Evolutionary conservation across 345 rosid genomes (phyloP).

Genomic region (Populus nigra): DNA sequence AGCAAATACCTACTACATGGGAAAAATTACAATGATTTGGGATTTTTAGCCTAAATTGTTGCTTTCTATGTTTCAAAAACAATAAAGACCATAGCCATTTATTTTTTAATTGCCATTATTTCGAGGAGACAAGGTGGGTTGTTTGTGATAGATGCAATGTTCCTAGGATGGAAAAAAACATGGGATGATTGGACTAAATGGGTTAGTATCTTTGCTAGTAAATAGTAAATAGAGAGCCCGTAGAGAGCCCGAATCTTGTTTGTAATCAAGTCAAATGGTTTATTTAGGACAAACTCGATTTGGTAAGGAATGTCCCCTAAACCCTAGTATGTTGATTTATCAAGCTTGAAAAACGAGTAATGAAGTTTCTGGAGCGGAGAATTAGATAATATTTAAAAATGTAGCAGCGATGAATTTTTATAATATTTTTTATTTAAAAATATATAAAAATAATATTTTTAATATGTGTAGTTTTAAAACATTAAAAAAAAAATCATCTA

Average conservation of each 20-base stretch:
- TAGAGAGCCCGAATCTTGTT: not conserved
- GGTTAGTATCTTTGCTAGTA: not conserved
- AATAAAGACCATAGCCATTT: not conserved
- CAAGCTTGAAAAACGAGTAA: not conserved
- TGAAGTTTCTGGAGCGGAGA: not conserved
- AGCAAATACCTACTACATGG: not conserved
- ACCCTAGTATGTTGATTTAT: not conserved
- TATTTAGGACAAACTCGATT: too few species aligned
- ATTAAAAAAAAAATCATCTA: too few species aligned
- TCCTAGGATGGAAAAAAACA: not conserved
- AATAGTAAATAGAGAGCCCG: not conserved
- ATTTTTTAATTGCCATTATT: not conserved
- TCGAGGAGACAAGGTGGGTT: not conserved
- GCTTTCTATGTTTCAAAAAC: not conserved
- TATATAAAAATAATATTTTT: too few species aligned
- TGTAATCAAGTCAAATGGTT: not conserved
- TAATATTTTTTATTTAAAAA: too few species aligned
- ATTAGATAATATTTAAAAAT: too few species aligned
- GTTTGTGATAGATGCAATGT: not conserved
- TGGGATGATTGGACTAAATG: not conserved
- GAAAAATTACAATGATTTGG: not conserved
- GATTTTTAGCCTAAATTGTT: not conserved
- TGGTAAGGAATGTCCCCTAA: too few species aligned
- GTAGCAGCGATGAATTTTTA: too few species aligned
- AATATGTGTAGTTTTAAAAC: too few species aligned